Evolutionary conservation across 1,284 basidiomycete species (phyloP).

Genomic region (Ceratobasidium sp.): DNA sequence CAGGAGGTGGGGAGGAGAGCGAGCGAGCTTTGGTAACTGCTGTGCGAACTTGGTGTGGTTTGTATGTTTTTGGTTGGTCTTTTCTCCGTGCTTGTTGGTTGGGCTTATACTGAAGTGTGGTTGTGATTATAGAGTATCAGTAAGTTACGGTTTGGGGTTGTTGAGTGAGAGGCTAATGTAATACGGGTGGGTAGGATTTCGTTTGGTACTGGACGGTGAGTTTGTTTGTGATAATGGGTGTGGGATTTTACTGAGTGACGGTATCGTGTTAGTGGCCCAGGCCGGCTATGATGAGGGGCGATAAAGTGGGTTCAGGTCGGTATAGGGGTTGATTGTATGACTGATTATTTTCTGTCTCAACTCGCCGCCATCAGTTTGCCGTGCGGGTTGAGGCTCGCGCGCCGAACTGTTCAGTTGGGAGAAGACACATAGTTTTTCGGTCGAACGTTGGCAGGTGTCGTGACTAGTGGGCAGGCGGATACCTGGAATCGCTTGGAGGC

Average conservation of each 20-base stretch:
- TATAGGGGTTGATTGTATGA: no score
- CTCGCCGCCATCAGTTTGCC: no score
- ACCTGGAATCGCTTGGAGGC: no score
- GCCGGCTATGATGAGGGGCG: conserved; percentile 51
- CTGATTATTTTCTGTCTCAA: no score
- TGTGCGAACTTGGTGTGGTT: conserved; percentile 50
- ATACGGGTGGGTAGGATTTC: conserved; percentile 44
- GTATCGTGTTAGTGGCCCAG: conserved; percentile 22
- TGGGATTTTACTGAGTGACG: not conserved
- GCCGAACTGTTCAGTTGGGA: no score
- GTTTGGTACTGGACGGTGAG: conserved; percentile 50
- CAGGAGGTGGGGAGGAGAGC: conserved; percentile 25
- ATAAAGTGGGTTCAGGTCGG: conserved; percentile 49
- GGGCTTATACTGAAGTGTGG: not conserved
- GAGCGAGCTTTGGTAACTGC: conserved; percentile 47
- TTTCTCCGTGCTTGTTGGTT: not conserved
- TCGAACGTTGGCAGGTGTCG: no score
- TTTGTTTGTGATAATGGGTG: not conserved
- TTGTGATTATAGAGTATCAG: conserved; percentile 46
- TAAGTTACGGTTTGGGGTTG: conserved; percentile 27
- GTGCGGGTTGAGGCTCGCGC: no score
- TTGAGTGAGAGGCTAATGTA: not conserved
- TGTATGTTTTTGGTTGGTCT: conserved; percentile 50
- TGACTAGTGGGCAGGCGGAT: no score
- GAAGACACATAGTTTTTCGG: no score